These are phyloP conservation scores for Phallus indusiatus DNA, from an alignment of 768 basidiomycete genomes.

Conservation along the genomic window DNA sequence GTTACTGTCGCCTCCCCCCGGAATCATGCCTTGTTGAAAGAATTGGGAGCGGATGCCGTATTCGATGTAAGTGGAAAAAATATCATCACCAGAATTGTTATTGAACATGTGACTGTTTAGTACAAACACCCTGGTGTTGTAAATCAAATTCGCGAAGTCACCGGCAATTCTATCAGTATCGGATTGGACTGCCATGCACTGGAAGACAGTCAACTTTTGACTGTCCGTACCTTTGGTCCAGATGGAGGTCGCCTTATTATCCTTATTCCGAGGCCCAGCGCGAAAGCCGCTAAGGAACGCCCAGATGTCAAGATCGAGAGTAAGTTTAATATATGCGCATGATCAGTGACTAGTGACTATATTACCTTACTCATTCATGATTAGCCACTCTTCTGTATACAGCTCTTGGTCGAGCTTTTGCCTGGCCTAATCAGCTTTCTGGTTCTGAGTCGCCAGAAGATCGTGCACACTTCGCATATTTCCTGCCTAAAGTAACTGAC, in stretches of 20 bases:
- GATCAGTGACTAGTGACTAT: too few species aligned
- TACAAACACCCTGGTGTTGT: constrained; percentile 1
- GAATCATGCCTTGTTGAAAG: constrained; percentile 27
- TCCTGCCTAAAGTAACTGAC: background rate
- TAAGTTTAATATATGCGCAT: background rate
- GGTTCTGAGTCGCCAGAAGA: background rate
- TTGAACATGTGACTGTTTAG: background rate
- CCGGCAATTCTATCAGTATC: background rate
- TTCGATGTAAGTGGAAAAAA: constrained; percentile 20
- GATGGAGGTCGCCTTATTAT: background rate
- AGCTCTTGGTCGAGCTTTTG: background rate
- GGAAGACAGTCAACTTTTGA: background rate
- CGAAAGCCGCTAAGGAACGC: background rate
- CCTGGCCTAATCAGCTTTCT: background rate
- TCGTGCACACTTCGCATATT: constrained; percentile 4
- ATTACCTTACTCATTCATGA: background rate
- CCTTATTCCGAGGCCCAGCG: background rate
- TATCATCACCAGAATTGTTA: background rate
- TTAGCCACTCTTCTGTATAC: constrained; percentile 8
- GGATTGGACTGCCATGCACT: background rate
- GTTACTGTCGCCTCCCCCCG: constrained; percentile 34
- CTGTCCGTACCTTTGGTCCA: background rate
- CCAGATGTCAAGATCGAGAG: background rate
- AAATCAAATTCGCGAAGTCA: background rate
- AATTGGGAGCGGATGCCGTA: constrained; percentile 33